These are phyloP conservation scores for Colletotrichum neosansevieriae DNA, from an alignment of 2,329 filamentous ascomycete genomes.

Conservation along the genomic window DNA sequence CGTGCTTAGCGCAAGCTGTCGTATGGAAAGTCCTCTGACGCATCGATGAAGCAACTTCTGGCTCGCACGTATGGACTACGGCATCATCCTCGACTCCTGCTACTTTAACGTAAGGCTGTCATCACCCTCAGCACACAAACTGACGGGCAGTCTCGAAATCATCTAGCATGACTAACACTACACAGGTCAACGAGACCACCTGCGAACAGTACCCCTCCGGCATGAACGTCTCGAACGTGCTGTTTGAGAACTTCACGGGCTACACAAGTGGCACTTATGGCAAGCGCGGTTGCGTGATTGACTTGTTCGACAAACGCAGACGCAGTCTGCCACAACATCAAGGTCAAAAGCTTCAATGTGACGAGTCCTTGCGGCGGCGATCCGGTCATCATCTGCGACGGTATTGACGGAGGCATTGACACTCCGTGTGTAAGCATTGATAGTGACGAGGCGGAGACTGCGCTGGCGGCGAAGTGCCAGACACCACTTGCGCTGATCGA, in stretches of 20 bases:
- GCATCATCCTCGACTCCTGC: slow-evolving; percentile 71
- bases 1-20: not conserved
- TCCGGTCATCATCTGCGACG: slow-evolving; percentile 64
- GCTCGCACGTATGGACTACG: slow-evolving; percentile 68
- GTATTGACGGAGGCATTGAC: slow-evolving; percentile 52
- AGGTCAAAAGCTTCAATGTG: slow-evolving; percentile 66
- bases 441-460: slow-evolving; percentile 25
- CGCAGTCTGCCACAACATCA: slow-evolving; percentile 68
- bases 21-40: not conserved
- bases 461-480: slow-evolving; percentile 33
- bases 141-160: not conserved
- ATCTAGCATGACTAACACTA: not conserved
- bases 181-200: slow-evolving; percentile 54
- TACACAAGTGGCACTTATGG: slow-evolving; percentile 68
- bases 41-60: slow-evolving; percentile 60
- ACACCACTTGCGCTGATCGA: slow-evolving; percentile 30
- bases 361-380: slow-evolving; percentile 60
- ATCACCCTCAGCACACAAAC: not conserved
- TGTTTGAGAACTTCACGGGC: slow-evolving; percentile 69
- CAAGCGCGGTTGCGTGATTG: slow-evolving; percentile 64
- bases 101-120: slow-evolving; percentile 58
- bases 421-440: slow-evolving; percentile 47
- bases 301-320: slow-evolving; percentile 65
- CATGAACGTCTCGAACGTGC: slow-evolving; percentile 70
- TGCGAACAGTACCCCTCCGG: slow-evolving; percentile 66